Base-by-base conservation (phyloP, 1,284 basidiomycete species). In the Salmacisia buchloeana region DNA sequence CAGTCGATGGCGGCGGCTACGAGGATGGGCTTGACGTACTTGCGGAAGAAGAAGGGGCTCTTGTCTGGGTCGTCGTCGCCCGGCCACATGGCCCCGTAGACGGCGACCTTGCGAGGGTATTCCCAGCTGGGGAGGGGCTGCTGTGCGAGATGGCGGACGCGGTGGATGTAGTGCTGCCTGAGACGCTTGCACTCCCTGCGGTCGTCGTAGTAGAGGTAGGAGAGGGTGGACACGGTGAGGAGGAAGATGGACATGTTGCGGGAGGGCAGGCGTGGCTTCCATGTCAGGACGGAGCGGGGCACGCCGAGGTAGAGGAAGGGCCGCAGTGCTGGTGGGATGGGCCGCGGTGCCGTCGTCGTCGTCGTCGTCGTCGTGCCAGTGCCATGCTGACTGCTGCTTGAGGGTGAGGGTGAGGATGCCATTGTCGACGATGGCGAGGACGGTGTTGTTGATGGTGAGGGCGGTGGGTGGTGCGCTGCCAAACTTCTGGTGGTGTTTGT, bases 21-120 rank as follows among this genome's bases (percentile, higher is more conserved):
- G 13, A 98, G 85, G 67, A 96, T 87, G 4, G 94, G 94, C 93
- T 96, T 96, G 83, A 97, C 87, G 81, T 96, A 97, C 83, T 90
- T 92, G 78, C 90, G 88, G 82, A 97, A 98, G 83, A 91, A 92
- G 79, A 84, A 87, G 75, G 91, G 82, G 61, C 87, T 86, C 67
- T 90, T 87, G 78, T 93, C 88, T 70, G 87, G 87, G 77, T 97
- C 93, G 75, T 94, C 92, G 80, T 98, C 96, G 56, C 91, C 93
- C 1, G 94, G 92, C 86, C 92, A 94, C 78, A 90, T 90, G 39
- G 87, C 86, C 33, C 88, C 91, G 75, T 91, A 92, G 23, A 97
- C 92, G 1, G 85, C 87, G 63, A 97, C 88, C 79, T 88, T 91
- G 49, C 94, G 85, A 4, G 90, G 87, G 64, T 85, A 83, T 31